These are phyloP conservation scores for Kurtzmaniella quercitrusa DNA, from an alignment of 1,139 yeast genomes.

Conservation along the genomic window DNA sequence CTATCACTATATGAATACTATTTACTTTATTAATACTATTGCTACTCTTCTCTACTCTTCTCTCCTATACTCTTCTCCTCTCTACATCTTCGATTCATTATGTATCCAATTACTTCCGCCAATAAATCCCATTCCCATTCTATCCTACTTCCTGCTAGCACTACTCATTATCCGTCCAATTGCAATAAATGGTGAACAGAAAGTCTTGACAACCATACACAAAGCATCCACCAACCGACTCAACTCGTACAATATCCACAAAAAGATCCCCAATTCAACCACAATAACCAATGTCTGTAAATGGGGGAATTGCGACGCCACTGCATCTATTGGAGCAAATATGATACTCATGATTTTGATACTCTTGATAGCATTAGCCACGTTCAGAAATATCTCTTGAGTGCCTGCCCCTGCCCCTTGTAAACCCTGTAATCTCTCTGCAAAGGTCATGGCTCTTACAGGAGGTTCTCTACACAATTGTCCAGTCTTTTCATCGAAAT, in stretches of 20 bases:
- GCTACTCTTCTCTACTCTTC: too few relatives aligned
- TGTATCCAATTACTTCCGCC: background rate
- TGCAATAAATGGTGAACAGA: constrained; percentile 49
- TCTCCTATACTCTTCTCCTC: too few relatives aligned
- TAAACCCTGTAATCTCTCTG: background rate
- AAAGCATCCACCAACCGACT: constrained; percentile 42
- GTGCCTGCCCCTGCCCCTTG: background rate
- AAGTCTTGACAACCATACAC: constrained; percentile 44
- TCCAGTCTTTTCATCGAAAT: background rate
- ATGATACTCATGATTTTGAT: constrained; percentile 34
- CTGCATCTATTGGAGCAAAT: constrained; percentile 41
- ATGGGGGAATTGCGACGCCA: constrained; percentile 35
- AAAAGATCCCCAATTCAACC: constrained; percentile 34
- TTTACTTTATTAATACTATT: too few relatives aligned
- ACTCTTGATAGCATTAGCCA: constrained; percentile 32
- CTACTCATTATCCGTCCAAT: constrained; percentile 43
- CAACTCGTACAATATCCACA: constrained; percentile 42
- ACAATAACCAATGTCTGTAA: constrained; percentile 38
- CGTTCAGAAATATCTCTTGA: constrained; percentile 19
- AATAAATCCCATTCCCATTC: constrained; percentile 11
- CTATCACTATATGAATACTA: too few relatives aligned
- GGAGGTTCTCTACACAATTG: background rate
- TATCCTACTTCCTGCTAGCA: constrained; percentile 13
- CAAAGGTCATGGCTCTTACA: background rate
- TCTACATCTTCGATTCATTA: too few relatives aligned